phyloP scores from a whole-genome alignment of 1,284 basidiomycete species.

The Leccinum pachyderme region DNA sequence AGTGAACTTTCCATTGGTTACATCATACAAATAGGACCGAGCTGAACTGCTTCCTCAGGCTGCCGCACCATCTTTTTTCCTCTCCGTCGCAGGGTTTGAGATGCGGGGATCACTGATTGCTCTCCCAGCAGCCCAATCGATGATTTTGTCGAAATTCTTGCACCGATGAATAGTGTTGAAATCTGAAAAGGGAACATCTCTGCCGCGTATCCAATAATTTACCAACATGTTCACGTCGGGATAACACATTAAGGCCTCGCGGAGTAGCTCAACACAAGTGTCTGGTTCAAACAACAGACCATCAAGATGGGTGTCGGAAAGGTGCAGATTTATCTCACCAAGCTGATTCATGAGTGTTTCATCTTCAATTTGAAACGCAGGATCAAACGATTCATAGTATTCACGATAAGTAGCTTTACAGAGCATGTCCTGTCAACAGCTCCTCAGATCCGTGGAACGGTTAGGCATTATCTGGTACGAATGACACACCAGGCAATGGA shows the following conservation, averaged over 20 bases:
- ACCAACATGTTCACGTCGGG: slow-evolving; percentile 4
- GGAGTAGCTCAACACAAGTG: background rate
- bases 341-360: background rate
- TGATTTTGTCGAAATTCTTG: background rate
- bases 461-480: background rate
- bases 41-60: too few relatives aligned
- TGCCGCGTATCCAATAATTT: background rate
- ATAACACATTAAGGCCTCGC: slow-evolving; percentile 2
- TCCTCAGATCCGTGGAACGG: background rate
- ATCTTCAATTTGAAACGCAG: background rate
- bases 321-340: background rate
- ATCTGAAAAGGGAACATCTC: background rate
- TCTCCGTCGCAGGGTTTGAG: background rate
- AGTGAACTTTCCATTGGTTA: too few relatives aligned
- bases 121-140: background rate
- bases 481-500: slow-evolving; percentile 6
- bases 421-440: background rate
- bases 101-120: background rate
- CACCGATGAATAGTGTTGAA: slow-evolving; percentile 1
- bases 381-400: background rate
- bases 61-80: background rate
- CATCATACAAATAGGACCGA: too few relatives aligned
- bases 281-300: background rate
- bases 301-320: background rate
- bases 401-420: slow-evolving; percentile 1